Conservation (phyloP, 2,329 filamentous ascomycete genomes). For the Aquanectria penicillioides region DNA sequence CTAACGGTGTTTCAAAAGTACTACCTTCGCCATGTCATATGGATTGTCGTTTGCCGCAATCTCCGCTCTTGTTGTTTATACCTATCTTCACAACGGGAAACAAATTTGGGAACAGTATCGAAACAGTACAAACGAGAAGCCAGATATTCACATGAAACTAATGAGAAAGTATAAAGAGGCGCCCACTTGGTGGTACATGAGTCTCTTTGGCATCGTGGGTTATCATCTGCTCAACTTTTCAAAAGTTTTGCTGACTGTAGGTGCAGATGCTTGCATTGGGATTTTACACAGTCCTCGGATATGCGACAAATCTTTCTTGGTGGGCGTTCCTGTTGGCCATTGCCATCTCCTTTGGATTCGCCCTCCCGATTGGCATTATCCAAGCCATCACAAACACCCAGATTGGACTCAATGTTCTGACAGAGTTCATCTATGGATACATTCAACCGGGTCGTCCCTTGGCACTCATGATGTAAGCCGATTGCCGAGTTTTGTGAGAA, state of each 20-base stretch:
- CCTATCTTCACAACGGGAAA: constrained; percentile 72
- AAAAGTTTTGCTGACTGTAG: constrained; percentile 20
- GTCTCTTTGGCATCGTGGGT: constrained; percentile 64
- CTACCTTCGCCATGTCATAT: constrained; percentile 76
- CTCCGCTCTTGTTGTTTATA: constrained; percentile 74
- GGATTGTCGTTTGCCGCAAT: constrained; percentile 79
- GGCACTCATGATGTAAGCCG: constrained; percentile 74
- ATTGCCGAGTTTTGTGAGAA: too few species aligned
- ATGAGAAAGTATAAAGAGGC: constrained; percentile 72
- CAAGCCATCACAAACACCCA: constrained; percentile 76
- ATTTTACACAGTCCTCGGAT: constrained; percentile 65
- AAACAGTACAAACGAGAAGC: constrained; percentile 67
- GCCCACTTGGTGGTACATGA: constrained; percentile 71
- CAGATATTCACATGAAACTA: constrained; percentile 71
- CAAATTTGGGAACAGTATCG: constrained; percentile 73
- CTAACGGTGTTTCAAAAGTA: constrained; percentile 55
- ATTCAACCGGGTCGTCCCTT: constrained; percentile 78
- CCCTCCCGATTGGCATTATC: constrained; percentile 75
- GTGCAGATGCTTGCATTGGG: constrained; percentile 63
- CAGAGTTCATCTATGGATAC: constrained; percentile 79
- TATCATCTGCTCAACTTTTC: not conserved
- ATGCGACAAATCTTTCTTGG: constrained; percentile 75
- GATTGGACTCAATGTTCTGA: constrained; percentile 78
- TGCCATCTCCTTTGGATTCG: constrained; percentile 70
- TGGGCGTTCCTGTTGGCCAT: constrained; percentile 78